These are phyloP conservation scores for Trichoderma koningiopsis DNA, from an alignment of 2,329 filamentous ascomycete species.

Conservation along the genomic window DNA sequence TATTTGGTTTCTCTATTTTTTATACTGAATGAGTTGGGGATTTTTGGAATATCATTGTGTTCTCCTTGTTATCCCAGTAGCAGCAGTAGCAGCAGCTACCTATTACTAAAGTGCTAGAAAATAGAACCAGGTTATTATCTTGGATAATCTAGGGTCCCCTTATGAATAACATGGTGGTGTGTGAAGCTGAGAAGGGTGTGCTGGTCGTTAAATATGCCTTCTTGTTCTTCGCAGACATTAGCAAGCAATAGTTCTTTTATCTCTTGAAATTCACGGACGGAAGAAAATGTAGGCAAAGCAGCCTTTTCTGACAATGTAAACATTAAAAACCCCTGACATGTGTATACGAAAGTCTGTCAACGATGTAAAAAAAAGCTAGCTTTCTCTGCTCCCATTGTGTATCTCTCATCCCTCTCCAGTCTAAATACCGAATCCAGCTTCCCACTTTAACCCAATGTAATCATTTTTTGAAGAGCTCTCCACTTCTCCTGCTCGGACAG, in stretches of 20 bases:
- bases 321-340: neutral
- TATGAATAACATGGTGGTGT: neutral
- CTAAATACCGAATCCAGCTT: constrained; percentile 3
- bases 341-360: constrained; percentile 13
- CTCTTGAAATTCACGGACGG: neutral
- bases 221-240: neutral
- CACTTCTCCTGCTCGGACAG: constrained; percentile 7
- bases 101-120: too few species aligned
- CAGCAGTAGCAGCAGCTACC: too few species aligned
- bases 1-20: neutral
- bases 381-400: constrained; percentile 10
- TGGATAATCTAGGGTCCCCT: neutral
- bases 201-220: too few species aligned
- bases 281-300: neutral
- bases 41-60: neutral
- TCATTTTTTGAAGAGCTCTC: neutral
- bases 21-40: neutral
- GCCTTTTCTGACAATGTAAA: neutral
- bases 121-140: neutral
- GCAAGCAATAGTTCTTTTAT: neutral
- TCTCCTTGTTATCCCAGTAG: too few species aligned
- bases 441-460: constrained; percentile 15
- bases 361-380: constrained; percentile 21
- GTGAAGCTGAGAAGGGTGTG: too few species aligned
- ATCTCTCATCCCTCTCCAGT: constrained; percentile 1